phyloP scores from a whole-genome alignment of 139 green algal genomes.

The Raphidocelis subcapitata region DNA sequence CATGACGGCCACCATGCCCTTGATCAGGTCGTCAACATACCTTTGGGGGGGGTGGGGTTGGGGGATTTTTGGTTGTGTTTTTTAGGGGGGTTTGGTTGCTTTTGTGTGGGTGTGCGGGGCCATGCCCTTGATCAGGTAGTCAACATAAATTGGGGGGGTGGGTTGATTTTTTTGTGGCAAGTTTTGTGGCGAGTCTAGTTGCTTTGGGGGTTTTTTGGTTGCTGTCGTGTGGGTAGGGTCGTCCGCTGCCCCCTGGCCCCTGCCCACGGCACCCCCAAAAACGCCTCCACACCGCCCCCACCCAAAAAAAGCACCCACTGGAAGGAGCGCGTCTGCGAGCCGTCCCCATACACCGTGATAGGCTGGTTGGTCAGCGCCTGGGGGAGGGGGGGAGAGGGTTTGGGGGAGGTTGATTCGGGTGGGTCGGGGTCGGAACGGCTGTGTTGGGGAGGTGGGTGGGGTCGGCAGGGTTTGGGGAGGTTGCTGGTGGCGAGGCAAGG shows the following conservation, averaged over 20 bases:
- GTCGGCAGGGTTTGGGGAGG: too few species aligned
- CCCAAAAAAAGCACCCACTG: constrained; percentile 48
- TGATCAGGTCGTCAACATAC: constrained; percentile 92
- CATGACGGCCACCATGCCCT: constrained; percentile 83
- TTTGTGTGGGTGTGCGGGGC: not conserved
- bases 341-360: constrained; percentile 96
- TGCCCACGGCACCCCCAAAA: too few species aligned
- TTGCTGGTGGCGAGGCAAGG: too few species aligned
- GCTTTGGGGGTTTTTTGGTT: too few species aligned
- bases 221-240: not conserved
- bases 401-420: too few species aligned
- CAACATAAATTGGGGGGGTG: constrained; percentile 81
- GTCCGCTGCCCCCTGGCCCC: too few species aligned
- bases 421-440: too few species aligned
- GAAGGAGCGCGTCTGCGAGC: constrained; percentile 96
- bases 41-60: too few species aligned
- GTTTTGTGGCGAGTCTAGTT: not conserved
- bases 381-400: too few species aligned
- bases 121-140: constrained; percentile 87
- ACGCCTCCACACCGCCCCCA: too few species aligned
- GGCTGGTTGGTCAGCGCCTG: constrained; percentile 80
- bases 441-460: too few species aligned
- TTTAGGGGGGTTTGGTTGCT: too few species aligned
- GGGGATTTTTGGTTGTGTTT: not conserved
- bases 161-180: not conserved